Base-by-base conservation (phyloP, 2,329 filamentous ascomycete genomes). In the Cladosporium sp. region DNA sequence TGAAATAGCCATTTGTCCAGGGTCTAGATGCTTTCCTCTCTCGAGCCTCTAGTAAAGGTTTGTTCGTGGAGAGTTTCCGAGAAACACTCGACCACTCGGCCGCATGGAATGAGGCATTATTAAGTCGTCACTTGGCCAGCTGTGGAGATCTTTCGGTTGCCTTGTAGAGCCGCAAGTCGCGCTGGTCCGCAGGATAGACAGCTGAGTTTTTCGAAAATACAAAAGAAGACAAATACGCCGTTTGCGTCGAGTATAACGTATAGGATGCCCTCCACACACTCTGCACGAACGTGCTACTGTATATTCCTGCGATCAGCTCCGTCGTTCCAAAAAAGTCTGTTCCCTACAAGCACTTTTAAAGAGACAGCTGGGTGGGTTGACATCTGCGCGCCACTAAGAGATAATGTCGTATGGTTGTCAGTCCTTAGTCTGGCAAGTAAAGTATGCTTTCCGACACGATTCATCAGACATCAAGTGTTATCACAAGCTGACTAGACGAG, bases 31-130 rank as follows among this genome's bases (percentile, higher is more conserved):
- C 8, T 21, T 47, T 21, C 5, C 10, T 30, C 28, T 7, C 28
- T 30, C 28, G 28, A 30, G 4, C 4, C 28, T 12, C 41, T 12
- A 47, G n/a, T 1, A 12, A 12, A 47, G 4, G 4, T 18, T 10
- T 24, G 8, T 8, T 12, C 41, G n/a, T 47, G 1, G 41, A 47
- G n/a, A 47, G n/a, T 47, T 21, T 47, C n/a, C 41, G 41, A 47
- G 41, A 47, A 47, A 47, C 7, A 15, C n/a, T 47, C 41, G 41
- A 47, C 21, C n/a, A 14, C 28, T 55, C 28, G 52, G 52, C 15
- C 18, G 28, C 18, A 55, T 55, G 52, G 28, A 30, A 34, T 55
- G 52, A 34, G 52, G 52, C 52, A 34, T n/a, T 55, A 34, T 55
- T 18, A 10, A 4, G 49, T 30, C 12, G 49, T 24, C 49, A 28